Conservation (phyloP, 2,329 filamentous ascomycete species). For the Penicillium palitans region DNA sequence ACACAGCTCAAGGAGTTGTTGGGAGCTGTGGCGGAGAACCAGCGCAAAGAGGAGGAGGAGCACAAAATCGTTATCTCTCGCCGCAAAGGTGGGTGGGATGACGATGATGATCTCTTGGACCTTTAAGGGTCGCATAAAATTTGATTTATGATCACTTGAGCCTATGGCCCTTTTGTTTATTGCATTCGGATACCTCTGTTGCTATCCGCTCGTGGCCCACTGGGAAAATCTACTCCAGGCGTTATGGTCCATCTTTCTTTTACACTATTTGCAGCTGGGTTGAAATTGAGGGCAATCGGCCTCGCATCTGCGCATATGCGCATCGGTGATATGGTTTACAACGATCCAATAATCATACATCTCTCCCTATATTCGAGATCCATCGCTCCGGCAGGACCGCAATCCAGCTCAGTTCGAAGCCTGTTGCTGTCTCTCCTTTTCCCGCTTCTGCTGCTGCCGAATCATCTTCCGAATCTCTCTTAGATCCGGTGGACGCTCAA, state of each 20-base stretch:
- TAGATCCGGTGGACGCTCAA: constrained; percentile 86
- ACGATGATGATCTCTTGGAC: constrained; percentile 59
- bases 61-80: constrained; percentile 85
- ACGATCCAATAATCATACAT: constrained; percentile 21
- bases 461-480: constrained; percentile 72
- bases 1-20: constrained; percentile 90
- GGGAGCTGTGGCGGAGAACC: constrained; percentile 76
- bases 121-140: constrained; percentile 29
- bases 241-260: constrained; percentile 13
- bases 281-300: background rate
- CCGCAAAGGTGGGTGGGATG: constrained; percentile 81
- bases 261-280: constrained; percentile 10
- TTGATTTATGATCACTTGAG: background rate
- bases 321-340: constrained; percentile 14
- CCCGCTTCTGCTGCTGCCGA: constrained; percentile 66
- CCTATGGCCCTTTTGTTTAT: background rate
- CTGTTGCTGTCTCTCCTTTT: constrained; percentile 52
- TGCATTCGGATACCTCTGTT: constrained; percentile 8
- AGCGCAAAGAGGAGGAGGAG: constrained; percentile 57
- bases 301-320: constrained; percentile 1
- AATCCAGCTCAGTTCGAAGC: constrained; percentile 11
- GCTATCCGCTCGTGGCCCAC: background rate
- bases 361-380: background rate
- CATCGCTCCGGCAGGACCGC: background rate
- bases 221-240: constrained; percentile 14